These are phyloP conservation scores for Tulasnella sp. DNA, from an alignment of 768 basidiomycete genomes.

Conservation along the genomic window DNA sequence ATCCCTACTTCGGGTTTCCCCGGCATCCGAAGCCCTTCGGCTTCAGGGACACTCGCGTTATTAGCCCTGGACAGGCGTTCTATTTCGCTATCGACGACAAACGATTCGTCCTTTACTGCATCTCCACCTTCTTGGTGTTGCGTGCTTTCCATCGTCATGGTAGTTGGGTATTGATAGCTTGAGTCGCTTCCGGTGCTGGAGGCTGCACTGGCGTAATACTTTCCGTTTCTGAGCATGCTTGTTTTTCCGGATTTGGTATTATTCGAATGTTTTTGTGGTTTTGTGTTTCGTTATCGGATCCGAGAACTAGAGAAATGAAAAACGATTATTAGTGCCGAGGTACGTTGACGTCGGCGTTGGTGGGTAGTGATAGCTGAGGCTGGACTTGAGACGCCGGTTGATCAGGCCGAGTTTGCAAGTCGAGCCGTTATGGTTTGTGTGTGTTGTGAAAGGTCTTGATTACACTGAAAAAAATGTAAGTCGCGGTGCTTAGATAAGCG, in stretches of 20 bases:
- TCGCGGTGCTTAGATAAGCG: background rate
- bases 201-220: background rate
- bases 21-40: too few species aligned
- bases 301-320: background rate
- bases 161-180: background rate
- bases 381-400: background rate
- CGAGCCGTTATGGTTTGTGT: background rate
- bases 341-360: background rate
- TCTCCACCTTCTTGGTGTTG: too few species aligned
- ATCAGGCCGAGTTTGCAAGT: background rate
- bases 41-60: background rate
- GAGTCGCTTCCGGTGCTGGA: background rate
- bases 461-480: background rate
- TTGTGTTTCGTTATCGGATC: constrained; percentile 16
- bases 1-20: too few species aligned
- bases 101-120: background rate
- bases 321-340: background rate
- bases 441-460: background rate
- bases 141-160: too few species aligned
- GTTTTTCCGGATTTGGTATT: background rate
- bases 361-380: background rate
- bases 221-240: background rate
- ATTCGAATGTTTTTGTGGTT: background rate
- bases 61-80: too few species aligned
- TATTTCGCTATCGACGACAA: too few species aligned